These are phyloP conservation scores for Verticillium tricorpus DNA, from an alignment of 2,329 filamentous ascomycete species.

Conservation along the genomic window DNA sequence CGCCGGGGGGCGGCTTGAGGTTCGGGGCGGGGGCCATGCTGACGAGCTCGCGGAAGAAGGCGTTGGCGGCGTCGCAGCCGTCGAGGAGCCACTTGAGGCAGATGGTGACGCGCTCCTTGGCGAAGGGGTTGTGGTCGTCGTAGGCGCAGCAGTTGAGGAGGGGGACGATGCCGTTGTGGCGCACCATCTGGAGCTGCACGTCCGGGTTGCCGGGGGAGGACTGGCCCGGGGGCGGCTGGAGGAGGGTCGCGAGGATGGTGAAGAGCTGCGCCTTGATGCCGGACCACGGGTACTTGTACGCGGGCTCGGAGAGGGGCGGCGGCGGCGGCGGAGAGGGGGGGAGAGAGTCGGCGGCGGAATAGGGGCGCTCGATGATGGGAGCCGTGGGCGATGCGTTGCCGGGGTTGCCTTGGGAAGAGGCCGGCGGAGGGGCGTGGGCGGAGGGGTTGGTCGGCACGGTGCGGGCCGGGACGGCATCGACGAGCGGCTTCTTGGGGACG, in stretches of 20 bases:
- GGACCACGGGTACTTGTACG: constrained; percentile 60
- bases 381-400: constrained; percentile 23
- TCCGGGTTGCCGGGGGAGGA: constrained; percentile 61
- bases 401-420: constrained; percentile 28
- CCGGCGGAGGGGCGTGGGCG: constrained; percentile 8
- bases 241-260: constrained; percentile 80
- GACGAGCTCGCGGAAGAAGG: constrained; percentile 63
- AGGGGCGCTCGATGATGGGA: constrained; percentile 59
- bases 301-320: constrained; percentile 55
- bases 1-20: constrained; percentile 27
- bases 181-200: constrained; percentile 84
- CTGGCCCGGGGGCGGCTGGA: constrained; percentile 71
- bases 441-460: constrained; percentile 13
- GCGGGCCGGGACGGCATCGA: constrained; percentile 27
- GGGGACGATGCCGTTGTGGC: constrained; percentile 79
- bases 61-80: constrained; percentile 68
- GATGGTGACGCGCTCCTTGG: constrained; percentile 85
- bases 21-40: constrained; percentile 35
- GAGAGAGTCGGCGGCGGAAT: constrained; percentile 28
- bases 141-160: constrained; percentile 86
- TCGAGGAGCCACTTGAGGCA: constrained; percentile 81
- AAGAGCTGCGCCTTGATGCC: constrained; percentile 91
- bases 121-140: constrained; percentile 90
- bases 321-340: constrained; percentile 31
- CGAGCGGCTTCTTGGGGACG: constrained; percentile 76